Evolutionary conservation across 1,139 yeast genomes (phyloP).

Genomic region (Debaryomyces sp.): DNA sequence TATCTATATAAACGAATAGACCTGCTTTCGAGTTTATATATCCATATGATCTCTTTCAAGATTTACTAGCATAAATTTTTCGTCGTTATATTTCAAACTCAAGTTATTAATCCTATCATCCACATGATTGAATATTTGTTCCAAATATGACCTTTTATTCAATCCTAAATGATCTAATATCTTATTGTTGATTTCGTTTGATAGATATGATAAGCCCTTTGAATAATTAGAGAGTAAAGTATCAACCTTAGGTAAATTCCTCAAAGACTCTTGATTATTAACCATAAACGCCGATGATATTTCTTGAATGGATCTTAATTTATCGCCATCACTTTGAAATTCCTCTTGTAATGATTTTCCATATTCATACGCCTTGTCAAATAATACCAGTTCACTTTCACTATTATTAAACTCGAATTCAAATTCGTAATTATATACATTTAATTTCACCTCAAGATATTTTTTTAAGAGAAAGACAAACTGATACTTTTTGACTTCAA

Average conservation of each 20-base stretch:
- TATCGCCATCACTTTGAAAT: slow-evolving; percentile 15
- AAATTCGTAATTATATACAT: slow-evolving; percentile 17
- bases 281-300: slow-evolving; percentile 35
- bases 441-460: slow-evolving; percentile 24
- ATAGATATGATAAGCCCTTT: slow-evolving; percentile 21
- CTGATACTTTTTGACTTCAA: slow-evolving; percentile 55
- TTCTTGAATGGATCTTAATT: slow-evolving; percentile 22
- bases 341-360: slow-evolving; percentile 50
- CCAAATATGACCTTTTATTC: slow-evolving; percentile 32
- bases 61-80: slow-evolving; percentile 40
- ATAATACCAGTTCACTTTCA: slow-evolving; percentile 16
- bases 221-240: slow-evolving; percentile 24
- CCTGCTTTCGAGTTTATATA: slow-evolving; percentile 16
- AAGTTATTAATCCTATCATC: slow-evolving; percentile 35
- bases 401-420: slow-evolving; percentile 19
- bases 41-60: slow-evolving; percentile 43
- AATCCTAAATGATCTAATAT: slow-evolving; percentile 34
- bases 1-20: slow-evolving; percentile 1
- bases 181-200: slow-evolving; percentile 28
- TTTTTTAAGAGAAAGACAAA: slow-evolving; percentile 38
- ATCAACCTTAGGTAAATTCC: slow-evolving; percentile 26
- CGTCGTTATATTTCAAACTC: slow-evolving; percentile 33
- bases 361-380: slow-evolving; percentile 29
- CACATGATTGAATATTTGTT: slow-evolving; percentile 35
- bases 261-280: slow-evolving; percentile 22